Percentiles rank a stretch among this genome's conserved stretches.
phyloP scores from a whole-genome alignment of 2,329 filamentous ascomycete species.

The Colletotrichum musicola region DNA sequence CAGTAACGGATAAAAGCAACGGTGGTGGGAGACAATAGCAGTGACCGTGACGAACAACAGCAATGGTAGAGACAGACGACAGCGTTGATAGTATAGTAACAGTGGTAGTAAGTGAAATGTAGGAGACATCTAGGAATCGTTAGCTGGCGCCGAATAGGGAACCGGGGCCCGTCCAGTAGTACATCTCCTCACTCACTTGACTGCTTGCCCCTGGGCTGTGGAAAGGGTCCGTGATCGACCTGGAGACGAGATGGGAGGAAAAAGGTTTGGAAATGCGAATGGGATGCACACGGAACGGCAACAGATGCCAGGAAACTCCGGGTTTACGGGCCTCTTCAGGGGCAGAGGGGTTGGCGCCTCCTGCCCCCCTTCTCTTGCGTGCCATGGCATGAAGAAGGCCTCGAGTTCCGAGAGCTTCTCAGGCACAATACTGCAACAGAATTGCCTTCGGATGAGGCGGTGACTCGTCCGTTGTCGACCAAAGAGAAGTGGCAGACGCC shows the following conservation, averaged over 20 bases:
- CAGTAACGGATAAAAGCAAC: no score
- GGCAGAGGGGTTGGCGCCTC: slow-evolving; percentile 13
- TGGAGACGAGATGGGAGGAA: slow-evolving; percentile 33
- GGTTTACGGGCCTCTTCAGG: slow-evolving; percentile 15
- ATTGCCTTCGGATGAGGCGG: slow-evolving; percentile 33
- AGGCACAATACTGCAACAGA: slow-evolving; percentile 33
- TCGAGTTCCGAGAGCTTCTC: slow-evolving; percentile 36
- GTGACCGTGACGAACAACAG: no score
- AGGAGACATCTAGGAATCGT: no score
- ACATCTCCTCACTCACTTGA: no score
- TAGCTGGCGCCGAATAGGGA: no score
- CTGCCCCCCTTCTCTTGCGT: slow-evolving; percentile 12
- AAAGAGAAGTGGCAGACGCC: slow-evolving; percentile 19
- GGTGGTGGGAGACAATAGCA: no score
- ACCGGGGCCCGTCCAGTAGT: no score
- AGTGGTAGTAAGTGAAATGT: no score
- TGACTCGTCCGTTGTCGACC: slow-evolving; percentile 33
- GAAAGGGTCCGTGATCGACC: slow-evolving; percentile 41
- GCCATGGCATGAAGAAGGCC: slow-evolving; percentile 35
- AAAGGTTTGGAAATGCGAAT: slow-evolving; percentile 26
- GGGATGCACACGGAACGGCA: slow-evolving; percentile 37
- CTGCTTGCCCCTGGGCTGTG: slow-evolving; percentile 12
- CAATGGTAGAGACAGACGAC: no score
- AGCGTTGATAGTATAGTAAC: no score
- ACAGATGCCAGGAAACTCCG: slow-evolving; percentile 27